Evolutionary conservation across 306 rosid species (phyloP).

Genomic region (Castanea crenata): DNA sequence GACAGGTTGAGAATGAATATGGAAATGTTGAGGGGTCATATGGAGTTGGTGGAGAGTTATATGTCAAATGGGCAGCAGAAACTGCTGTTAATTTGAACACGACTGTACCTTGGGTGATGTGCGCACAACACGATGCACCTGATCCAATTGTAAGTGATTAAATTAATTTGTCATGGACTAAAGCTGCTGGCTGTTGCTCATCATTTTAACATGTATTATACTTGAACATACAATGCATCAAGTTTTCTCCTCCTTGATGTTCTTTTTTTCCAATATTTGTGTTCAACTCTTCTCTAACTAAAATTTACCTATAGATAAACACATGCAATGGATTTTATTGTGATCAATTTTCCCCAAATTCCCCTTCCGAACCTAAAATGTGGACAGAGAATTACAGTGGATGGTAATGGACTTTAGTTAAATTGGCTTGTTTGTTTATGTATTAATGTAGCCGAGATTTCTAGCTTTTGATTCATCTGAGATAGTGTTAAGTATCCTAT

Average conservation of each 20-base stretch:
- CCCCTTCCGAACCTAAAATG: slow-evolving; percentile 17
- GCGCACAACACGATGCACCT: slow-evolving; percentile 27
- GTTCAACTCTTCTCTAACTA: background rate
- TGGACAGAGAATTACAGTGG: slow-evolving; percentile 36
- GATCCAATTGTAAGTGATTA: slow-evolving; percentile 22
- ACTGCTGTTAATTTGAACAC: slow-evolving; percentile 22
- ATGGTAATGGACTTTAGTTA: slow-evolving; percentile 1
- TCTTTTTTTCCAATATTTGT: background rate
- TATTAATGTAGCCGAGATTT: background rate
- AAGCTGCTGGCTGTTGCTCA: too few species aligned
- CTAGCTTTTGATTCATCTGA: background rate
- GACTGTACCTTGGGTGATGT: slow-evolving; percentile 34
- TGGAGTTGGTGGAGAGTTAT: slow-evolving; percentile 26
- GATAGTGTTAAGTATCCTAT: background rate
- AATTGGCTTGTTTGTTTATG: background rate
- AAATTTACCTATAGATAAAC: slow-evolving; percentile 21
- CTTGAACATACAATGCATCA: too few species aligned
- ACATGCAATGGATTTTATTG: slow-evolving; percentile 38
- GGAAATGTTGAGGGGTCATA: slow-evolving; percentile 12
- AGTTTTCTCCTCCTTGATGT: background rate
- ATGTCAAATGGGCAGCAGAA: slow-evolving; percentile 31
- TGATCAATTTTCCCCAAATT: slow-evolving; percentile 18
- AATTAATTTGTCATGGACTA: background rate
- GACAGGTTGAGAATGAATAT: slow-evolving; percentile 26
- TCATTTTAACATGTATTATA: too few species aligned